phyloP scores from a whole-genome alignment of 257 asterid species.

The Capsicum rhomboideum region DNA sequence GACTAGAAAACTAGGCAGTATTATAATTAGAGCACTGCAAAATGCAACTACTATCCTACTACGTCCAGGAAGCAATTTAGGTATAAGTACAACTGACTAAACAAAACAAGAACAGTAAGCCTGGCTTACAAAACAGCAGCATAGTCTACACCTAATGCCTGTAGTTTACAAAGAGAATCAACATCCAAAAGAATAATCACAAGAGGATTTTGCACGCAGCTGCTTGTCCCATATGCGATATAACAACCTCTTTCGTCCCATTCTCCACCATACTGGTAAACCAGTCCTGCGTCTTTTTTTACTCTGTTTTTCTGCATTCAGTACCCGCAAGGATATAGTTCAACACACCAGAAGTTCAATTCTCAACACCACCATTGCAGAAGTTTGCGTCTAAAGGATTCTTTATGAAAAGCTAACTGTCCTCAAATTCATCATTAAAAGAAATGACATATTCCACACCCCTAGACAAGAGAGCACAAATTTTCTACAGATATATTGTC shows the following conservation, averaged over 20 bases:
- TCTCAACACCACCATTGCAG: not conserved
- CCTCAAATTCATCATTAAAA: not conserved
- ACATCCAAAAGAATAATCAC: slow-evolving; percentile 9
- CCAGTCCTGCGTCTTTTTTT: slow-evolving; percentile 33
- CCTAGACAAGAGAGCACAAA: not conserved
- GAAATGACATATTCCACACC: not conserved
- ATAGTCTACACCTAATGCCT: not conserved
- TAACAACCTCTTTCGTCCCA: slow-evolving; percentile 55
- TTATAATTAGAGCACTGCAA: not conserved
- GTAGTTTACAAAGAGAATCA: not conserved
- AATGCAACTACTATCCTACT: not conserved
- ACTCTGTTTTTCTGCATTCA: slow-evolving; percentile 39
- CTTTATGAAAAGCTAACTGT: slow-evolving; percentile 1
- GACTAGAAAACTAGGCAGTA: not conserved
- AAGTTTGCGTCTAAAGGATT: not conserved
- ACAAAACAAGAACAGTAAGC: not conserved
- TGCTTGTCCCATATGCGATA: slow-evolving; percentile 43
- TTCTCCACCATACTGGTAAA: slow-evolving; percentile 71
- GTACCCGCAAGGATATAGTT: slow-evolving; percentile 2
- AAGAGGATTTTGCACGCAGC: slow-evolving; percentile 21
- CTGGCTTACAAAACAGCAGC: not conserved
- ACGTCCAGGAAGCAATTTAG: not conserved
- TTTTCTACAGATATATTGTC: not conserved
- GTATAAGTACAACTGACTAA: not conserved
- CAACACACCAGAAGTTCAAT: not conserved